phyloP scores from a whole-genome alignment of 164 flowering plant species.

The Tetracentron sinense region DNA sequence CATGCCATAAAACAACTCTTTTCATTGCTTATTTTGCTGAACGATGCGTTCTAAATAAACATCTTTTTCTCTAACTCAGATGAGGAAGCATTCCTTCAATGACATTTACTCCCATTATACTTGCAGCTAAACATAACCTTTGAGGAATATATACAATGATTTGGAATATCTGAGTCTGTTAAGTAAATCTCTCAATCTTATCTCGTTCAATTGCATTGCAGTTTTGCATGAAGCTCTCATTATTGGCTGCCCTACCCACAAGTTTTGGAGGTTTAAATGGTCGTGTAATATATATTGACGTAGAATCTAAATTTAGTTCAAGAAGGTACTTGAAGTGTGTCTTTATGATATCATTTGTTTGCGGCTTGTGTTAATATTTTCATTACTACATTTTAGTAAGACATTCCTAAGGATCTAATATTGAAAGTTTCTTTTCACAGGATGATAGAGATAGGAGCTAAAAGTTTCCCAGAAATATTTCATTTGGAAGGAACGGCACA shows the following conservation, averaged over 20 bases:
- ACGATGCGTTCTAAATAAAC: too few relatives aligned
- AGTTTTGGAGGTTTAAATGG: conserved; percentile 75
- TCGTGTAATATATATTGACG: conserved; percentile 69
- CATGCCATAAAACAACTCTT: too few relatives aligned
- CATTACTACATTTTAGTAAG: background rate
- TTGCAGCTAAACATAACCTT: background rate
- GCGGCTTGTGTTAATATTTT: conserved; percentile 7
- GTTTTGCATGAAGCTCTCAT: conserved; percentile 81
- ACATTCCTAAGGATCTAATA: background rate
- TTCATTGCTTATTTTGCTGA: too few relatives aligned
- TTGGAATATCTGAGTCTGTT: background rate
- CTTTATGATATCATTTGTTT: background rate
- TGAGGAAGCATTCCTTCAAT: background rate
- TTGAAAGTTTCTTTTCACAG: conserved; percentile 26
- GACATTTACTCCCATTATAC: background rate
- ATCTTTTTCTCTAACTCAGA: background rate
- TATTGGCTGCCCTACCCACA: conserved; percentile 68
- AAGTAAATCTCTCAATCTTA: background rate
- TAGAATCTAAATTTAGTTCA: conserved; percentile 80
- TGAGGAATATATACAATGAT: background rate
- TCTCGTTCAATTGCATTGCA: conserved; percentile 25
- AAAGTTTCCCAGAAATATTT: conserved; percentile 76
- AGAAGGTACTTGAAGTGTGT: conserved; percentile 45
- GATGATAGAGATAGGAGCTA: conserved; percentile 74
- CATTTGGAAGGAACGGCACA: conserved; percentile 62